Conservation (phyloP, 345 rosid species). For the Eucalyptus regnans region DNA sequence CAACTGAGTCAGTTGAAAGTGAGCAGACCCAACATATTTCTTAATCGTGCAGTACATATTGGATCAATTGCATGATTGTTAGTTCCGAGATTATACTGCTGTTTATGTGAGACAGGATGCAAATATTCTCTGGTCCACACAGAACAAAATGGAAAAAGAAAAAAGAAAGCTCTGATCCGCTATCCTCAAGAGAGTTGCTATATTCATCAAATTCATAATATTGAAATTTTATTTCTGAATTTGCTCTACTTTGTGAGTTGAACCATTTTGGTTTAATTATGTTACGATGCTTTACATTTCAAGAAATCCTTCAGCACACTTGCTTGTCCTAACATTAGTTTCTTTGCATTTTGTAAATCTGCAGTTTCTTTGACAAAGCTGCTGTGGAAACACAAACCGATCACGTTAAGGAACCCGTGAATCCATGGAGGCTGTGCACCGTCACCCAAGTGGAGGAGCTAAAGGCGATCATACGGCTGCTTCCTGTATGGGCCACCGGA, state of each 20-base stretch:
- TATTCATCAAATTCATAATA: not conserved
- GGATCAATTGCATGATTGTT: not conserved
- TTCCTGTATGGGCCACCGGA: constrained; percentile 26
- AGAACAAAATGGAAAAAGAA: not conserved
- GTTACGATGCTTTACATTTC: not conserved
- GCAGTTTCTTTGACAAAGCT: constrained; percentile 34
- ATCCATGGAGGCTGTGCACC: constrained; percentile 28
- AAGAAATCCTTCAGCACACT: not conserved
- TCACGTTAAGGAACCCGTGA: not conserved
- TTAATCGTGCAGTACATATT: not conserved
- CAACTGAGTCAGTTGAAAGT: not conserved
- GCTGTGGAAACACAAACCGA: constrained; percentile 14
- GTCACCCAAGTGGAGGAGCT: constrained; percentile 39
- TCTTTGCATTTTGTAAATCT: not conserved
- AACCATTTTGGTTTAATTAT: not conserved
- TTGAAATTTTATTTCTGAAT: not conserved
- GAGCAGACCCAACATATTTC: not conserved
- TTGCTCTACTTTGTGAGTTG: not conserved
- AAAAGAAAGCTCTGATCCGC: not conserved
- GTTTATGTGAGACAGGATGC: not conserved
- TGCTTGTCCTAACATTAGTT: not conserved
- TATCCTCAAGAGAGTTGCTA: too few relatives aligned
- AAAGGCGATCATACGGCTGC: constrained; percentile 20
- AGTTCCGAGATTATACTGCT: not conserved
- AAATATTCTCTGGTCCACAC: not conserved